Conservation (phyloP, 345 rosid species). For the Gossypium thurberi region DNA sequence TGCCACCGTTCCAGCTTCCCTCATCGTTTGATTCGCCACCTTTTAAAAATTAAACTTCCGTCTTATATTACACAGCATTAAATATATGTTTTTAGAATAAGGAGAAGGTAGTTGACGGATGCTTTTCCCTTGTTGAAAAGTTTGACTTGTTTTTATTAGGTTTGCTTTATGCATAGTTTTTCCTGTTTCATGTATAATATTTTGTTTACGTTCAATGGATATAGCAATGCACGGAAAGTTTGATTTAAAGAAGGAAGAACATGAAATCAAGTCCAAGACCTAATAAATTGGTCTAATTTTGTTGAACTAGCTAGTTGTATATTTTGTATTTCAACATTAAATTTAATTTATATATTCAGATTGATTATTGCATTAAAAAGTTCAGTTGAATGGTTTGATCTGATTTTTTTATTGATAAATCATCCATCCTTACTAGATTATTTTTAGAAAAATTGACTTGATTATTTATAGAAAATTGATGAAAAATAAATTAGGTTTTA, state of each 20-base stretch:
- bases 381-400: too few species aligned
- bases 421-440: too few species aligned
- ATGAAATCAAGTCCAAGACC: too few species aligned
- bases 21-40: conserved; percentile 13
- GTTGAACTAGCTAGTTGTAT: too few species aligned
- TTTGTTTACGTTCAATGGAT: neutral
- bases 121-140: neutral
- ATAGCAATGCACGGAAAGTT: neutral
- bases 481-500: too few species aligned
- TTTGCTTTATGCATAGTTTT: neutral
- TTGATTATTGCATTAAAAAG: too few species aligned
- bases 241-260: neutral
- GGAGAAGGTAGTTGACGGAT: neutral
- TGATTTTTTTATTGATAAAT: too few species aligned
- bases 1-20: conserved; percentile 10
- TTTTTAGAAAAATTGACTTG: too few species aligned
- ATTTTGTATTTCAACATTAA: too few species aligned
- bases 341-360: too few species aligned
- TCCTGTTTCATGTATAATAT: neutral
- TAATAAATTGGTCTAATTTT: too few species aligned
- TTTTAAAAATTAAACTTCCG: neutral
- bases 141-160: neutral
- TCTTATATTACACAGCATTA: neutral
- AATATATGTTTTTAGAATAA: neutral
- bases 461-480: too few species aligned